phyloP scores from a whole-genome alignment of 371 early-diverging fungal species.

The Mucor sp. region DNA sequence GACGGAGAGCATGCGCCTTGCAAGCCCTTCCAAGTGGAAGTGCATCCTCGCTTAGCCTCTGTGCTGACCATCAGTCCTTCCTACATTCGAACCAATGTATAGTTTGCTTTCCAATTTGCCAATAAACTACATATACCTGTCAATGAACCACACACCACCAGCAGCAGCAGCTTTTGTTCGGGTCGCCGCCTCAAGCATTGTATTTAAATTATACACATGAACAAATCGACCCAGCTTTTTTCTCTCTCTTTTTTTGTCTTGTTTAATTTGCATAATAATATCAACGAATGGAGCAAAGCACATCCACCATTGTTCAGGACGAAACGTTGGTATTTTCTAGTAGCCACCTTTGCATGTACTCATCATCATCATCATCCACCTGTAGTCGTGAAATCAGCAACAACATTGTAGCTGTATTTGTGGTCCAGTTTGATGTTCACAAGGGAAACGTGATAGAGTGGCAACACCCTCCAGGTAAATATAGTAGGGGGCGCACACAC shows the following conservation, averaged over 20 bases:
- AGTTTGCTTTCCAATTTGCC: too few species aligned
- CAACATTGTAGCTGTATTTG: constrained; percentile 47
- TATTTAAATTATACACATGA: neutral
- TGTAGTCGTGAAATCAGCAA: neutral
- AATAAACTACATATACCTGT: too few species aligned
- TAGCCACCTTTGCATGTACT: neutral
- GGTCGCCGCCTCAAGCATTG: neutral
- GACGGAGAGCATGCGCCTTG: constrained; percentile 64
- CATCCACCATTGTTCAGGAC: neutral
- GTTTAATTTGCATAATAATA: neutral
- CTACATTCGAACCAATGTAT: constrained; percentile 1
- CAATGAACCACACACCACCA: too few species aligned
- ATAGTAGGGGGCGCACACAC: too few species aligned
- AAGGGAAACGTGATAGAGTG: constrained; percentile 63
- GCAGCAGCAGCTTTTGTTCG: neutral
- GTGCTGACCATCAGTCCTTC: constrained; percentile 19
- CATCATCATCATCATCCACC: neutral
- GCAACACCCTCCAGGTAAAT: constrained; percentile 54
- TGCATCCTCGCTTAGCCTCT: constrained; percentile 50
- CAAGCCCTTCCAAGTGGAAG: constrained; percentile 61
- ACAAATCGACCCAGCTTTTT: neutral
- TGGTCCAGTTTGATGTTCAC: constrained; percentile 58
- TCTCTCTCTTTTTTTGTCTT: neutral
- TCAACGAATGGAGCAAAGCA: neutral
- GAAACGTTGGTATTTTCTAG: neutral